Conservation (phyloP, 2,329 filamentous ascomycete genomes). For the Epichloe typhina region DNA sequence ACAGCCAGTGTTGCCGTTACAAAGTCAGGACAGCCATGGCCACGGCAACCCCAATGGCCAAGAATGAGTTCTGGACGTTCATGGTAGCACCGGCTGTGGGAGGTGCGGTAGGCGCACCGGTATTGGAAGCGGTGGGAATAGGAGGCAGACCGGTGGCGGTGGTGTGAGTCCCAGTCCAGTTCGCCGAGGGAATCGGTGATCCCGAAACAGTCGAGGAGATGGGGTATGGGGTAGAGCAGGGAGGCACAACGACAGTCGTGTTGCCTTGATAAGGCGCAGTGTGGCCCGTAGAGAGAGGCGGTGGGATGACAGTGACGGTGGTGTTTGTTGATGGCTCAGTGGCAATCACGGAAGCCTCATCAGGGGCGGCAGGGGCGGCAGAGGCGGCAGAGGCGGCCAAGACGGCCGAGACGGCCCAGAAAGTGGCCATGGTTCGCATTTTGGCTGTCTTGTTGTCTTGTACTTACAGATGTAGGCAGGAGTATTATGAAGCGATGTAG, state of each 20-base stretch:
- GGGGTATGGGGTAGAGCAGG: not conserved
- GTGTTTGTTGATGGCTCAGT: not conserved
- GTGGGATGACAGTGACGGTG: not conserved
- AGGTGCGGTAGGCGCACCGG: not conserved
- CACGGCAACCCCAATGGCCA: conserved; percentile 7
- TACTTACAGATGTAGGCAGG: not conserved
- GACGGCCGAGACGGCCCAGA: conserved; percentile 5
- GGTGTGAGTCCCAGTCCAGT: not conserved
- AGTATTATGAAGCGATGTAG: not conserved
- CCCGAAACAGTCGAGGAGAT: not conserved
- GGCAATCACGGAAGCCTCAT: not conserved
- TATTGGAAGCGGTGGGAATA: not conserved
- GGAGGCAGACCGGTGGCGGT: conserved; percentile 1
- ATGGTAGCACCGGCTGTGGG: conserved; percentile 3
- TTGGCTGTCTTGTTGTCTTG: conserved; percentile 1
- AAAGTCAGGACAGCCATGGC: conserved; percentile 5
- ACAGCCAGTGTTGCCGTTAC: not conserved
- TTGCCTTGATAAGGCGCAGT: not conserved
- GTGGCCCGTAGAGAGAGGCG: not conserved
- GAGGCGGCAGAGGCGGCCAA: not conserved
- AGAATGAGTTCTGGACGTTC: conserved; percentile 4
- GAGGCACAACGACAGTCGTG: not conserved
- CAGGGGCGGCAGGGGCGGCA: not conserved
- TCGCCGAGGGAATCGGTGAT: not conserved
- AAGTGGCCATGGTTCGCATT: conserved; percentile 10